Evolutionary conservation across 257 asterid species (phyloP), one percentile per base, ranked within the genome.

Genomic region (Mitragyna speciosa): DNA sequence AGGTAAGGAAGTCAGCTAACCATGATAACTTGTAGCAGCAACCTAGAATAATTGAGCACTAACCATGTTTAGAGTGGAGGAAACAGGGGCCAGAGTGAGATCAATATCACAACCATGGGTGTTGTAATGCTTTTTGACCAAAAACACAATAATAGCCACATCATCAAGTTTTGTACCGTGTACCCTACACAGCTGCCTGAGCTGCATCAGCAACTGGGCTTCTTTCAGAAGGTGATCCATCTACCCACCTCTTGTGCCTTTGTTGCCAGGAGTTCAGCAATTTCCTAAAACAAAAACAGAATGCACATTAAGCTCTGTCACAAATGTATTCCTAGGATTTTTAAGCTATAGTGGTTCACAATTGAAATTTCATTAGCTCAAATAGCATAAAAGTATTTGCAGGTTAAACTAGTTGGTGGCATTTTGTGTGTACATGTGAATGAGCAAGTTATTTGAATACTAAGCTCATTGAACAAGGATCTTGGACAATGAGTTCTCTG

Each of bases 151-250:
- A 28, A 93, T 97, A 81, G 89, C 81, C 70, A 91, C 97, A 66
- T 89, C 96, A 12, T 92, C 98, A 54, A 89, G 92, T 89, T 87
- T 93, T 70, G 97, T 97, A 11, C 99, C 2, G 83, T 73, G 83
- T 83, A 89, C 10, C 89, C 91, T 7, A 78, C 74, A 72, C 98
- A 3, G 91, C 94, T 39, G 93, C 97, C 70, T 85, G 90, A 81
- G 97, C 97, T 68, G 88, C 89, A 78, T 95, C 99, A 7, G 90
- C 89, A 84, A 93, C 91, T 7, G 99, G 98, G 77, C 92, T 87
- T 84, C 95, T 90, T 31, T 68, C 85, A 20, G 80, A 79, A 33
- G 85, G 72, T 45, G 90, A 92, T 39, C 59, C 73, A 20, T 98
- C 98, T 24, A 87, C 88, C 80, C 87, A n/a, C n/a, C n/a, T n/a